Evolutionary conservation across 495 filamentous ascomycete species (phyloP).

Genomic region (Sordaria brevicollis): DNA sequence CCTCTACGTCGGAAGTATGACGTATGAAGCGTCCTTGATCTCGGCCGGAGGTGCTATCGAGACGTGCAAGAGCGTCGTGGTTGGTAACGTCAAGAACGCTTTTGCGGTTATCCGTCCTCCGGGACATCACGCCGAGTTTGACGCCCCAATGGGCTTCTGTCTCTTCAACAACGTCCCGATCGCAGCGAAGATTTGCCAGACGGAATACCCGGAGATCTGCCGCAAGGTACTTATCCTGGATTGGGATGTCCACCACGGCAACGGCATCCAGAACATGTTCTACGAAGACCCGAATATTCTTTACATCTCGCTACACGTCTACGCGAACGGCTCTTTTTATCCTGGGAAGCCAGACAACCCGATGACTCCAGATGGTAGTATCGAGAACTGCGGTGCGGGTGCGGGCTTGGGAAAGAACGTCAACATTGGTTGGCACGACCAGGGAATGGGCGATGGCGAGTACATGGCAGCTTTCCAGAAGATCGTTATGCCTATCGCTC

Average conservation of each 20-base stretch:
- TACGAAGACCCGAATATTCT: constrained; percentile 90
- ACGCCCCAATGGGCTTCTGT: constrained; percentile 85
- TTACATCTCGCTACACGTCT: constrained; percentile 94
- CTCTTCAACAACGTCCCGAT: constrained; percentile 96
- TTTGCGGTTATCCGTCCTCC: constrained; percentile 92
- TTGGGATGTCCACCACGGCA: constrained; percentile 85
- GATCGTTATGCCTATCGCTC: constrained; percentile 93
- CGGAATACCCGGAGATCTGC: constrained; percentile 61
- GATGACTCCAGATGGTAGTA: constrained; percentile 53
- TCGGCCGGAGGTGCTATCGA: constrained; percentile 95
- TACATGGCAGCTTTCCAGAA: constrained; percentile 94
- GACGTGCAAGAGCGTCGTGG: constrained; percentile 75
- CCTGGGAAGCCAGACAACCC: constrained; percentile 56
- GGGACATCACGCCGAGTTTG: constrained; percentile 85
- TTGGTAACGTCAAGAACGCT: constrained; percentile 75
- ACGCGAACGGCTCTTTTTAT: constrained; percentile 74
- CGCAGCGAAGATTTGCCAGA: constrained; percentile 72
- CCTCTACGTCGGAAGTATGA: constrained; percentile 77
- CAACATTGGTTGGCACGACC: constrained; percentile 87
- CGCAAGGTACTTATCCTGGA: constrained; percentile 89
- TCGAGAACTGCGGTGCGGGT: constrained; percentile 64
- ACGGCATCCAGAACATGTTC: constrained; percentile 94
- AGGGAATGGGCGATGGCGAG: constrained; percentile 94
- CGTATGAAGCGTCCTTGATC: constrained; percentile 67
- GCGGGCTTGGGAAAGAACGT: constrained; percentile 79